Evolutionary conservation across 495 filamentous ascomycete species (phyloP), one percentile per base, ranked within the genome.

Genomic region (Recurvomyces mirabilis): DNA sequence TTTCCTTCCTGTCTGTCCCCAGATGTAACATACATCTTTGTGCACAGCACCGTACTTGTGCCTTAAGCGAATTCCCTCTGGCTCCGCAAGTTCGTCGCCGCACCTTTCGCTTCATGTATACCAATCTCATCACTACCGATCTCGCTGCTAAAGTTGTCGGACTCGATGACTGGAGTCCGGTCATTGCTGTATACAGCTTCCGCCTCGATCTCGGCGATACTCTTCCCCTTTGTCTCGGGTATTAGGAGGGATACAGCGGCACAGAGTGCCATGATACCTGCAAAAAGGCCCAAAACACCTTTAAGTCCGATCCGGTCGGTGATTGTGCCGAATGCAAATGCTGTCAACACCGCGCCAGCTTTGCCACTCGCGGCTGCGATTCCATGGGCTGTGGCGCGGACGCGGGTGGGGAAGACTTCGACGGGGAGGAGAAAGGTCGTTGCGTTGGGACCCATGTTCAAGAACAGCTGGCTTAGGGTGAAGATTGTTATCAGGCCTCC

Each of bases 401-500:
- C 43, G 17, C 48, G 24, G 2, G 43, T 39, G 3, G 48, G 43
- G 22, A 47, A 52, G 20, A 52, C 41, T 23, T 52, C 48, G 26
- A 45, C 47, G 2, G 46, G 46, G 14, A 49, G 37, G 14, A 64
- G 42, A 30, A 60, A 43, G 31, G 61, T 63, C 3, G 61, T 63
- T 14, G 47, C 35, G 30, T 63, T 64, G 15, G 61, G 60, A 2
- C 60, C 61, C n/a, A 52, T 49, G 24, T 54, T 54, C 38, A 57
- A 46, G 41, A 57, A 54, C 12, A 57, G 46, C 28, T 65, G 61
- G 6, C 53, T 53, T 30, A 65, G 38, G 1, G 57, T 51, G 30
- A 65, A 52, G 14, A 58, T 51, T 4, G 56, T 46, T 46, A 64
- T 62, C 31, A 56, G 46, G 0, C 60, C 60, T 1, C 41, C 60